Base-by-base conservation (phyloP, 2,329 filamentous ascomycete genomes). In the Hypoxylon rubiginosum region DNA sequence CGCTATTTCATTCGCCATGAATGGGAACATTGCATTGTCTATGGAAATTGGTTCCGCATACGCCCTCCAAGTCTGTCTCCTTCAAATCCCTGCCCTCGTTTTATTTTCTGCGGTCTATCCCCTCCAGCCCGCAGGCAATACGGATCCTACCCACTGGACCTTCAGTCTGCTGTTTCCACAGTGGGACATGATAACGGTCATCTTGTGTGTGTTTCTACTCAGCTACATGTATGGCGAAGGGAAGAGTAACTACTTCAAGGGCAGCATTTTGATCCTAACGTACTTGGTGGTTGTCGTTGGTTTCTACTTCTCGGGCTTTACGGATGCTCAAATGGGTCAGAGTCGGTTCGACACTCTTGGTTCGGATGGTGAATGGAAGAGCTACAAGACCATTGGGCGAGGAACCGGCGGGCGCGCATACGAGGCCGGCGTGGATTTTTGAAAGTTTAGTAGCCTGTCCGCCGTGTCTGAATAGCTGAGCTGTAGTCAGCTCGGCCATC, bases 241-340 rank as follows among this genome's bases (percentile, higher is more conserved):
- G 43, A 99, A 99, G 88, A 98, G 94, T 84, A 99, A 99, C 80
- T 99, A 99, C 81, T 99, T 99, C 88, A 99, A 99, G 83, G 96
- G 96, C 55, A 97, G 93, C 70, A 97, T 98, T 72, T 85, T 99
- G 56, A 89, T 98, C 69, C 83, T 99, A 54, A 96, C 93, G 34
- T 99, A 99, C 78, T 80, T 98, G 24, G 96, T 98, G 28, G 93
- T 99, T 52, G 84, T 97, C 28, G 88, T 93, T 48, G 96, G 96
- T 1, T 99, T 97, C 83, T 98, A 93, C 81, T 91, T 97, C 64
- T 93, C 93, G 56, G 84, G 88, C 28, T 88, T 77, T 72, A 83
- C 83, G 13, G 78, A 82, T 10, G 72, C 72, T 11, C 74, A 77
- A 48, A 81, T 82, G 63, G 74, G 78, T 28, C 50, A 43, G 24